Evolutionary conservation across 2,329 filamentous ascomycete species (phyloP).

Genomic region (Xylariaceae sp.): DNA sequence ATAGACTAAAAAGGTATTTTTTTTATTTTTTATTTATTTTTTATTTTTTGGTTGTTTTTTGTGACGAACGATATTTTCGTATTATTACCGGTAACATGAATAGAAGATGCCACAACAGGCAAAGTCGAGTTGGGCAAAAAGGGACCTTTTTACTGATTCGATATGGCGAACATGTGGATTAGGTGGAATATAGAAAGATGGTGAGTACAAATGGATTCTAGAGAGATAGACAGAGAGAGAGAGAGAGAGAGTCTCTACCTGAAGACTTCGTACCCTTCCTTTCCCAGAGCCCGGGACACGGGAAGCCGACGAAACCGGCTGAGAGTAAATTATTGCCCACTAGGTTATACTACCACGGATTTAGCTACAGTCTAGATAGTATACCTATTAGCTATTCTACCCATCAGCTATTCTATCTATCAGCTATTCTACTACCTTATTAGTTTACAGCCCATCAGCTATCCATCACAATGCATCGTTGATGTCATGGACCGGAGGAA

Average conservation of each 20-base stretch:
- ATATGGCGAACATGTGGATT: neutral
- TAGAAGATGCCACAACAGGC: slow-evolving; percentile 10
- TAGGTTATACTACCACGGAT: neutral
- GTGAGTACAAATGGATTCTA: neutral
- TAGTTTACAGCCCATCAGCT: neutral
- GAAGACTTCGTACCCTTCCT: neutral
- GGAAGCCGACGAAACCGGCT: slow-evolving; percentile 10
- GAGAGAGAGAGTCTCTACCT: slow-evolving; percentile 3
- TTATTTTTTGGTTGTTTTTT: slow-evolving; percentile 3
- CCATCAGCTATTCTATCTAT: too few species aligned
- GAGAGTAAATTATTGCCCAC: slow-evolving; percentile 1
- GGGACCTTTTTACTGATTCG: neutral
- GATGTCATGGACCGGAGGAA: neutral
- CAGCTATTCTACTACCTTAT: too few species aligned
- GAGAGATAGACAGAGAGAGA: neutral
- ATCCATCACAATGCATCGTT: neutral
- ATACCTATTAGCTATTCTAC: too few species aligned
- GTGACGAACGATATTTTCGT: too few species aligned
- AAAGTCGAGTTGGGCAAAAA: slow-evolving; percentile 13
- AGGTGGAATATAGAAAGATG: neutral
- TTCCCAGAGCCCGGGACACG: slow-evolving; percentile 14
- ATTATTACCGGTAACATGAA: neutral
- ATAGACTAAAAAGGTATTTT: too few species aligned
- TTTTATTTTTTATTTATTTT: slow-evolving; percentile 2
- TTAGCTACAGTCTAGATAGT: neutral